Conservation (phyloP, 352 stramenopile genomes). For the Peronospora tabacina region DNA sequence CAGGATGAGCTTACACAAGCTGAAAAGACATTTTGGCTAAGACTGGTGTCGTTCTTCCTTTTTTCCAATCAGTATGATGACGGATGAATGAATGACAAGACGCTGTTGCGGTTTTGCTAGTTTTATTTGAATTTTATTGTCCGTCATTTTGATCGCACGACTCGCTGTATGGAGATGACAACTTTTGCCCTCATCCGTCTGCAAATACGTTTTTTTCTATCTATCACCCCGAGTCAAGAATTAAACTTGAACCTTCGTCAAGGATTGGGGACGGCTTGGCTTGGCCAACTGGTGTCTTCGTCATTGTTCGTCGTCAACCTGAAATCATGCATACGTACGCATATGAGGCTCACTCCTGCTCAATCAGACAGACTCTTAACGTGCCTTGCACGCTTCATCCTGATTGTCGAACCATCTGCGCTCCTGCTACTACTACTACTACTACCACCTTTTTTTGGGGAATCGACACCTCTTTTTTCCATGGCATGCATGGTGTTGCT, state of each 20-base stretch:
- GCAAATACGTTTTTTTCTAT: conserved; percentile 32
- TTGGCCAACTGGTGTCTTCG: conserved; percentile 8
- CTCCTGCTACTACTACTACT: conserved; percentile 16
- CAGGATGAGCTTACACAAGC: conserved; percentile 25
- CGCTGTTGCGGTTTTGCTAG: conserved; percentile 21
- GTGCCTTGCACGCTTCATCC: conserved; percentile 11
- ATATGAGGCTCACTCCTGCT: conserved; percentile 12
- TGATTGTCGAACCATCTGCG: conserved; percentile 15
- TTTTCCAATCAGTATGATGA: conserved; percentile 27
- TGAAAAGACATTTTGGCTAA: conserved; percentile 49
- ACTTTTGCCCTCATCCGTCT: conserved; percentile 3
- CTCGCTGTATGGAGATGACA: conserved; percentile 6
- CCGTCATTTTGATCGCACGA: conserved; percentile 12
- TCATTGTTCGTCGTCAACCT: conserved; percentile 16
- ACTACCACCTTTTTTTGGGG: conserved; percentile 28
- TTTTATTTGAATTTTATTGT: conserved; percentile 36
- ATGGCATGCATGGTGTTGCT: conserved; percentile 26
- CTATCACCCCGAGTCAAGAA: conserved; percentile 22
- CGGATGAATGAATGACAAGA: conserved; percentile 10
- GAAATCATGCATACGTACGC: conserved; percentile 16
- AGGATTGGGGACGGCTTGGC: conserved; percentile 6
- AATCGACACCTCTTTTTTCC: conserved; percentile 30
- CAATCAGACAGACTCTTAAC: conserved; percentile 14
- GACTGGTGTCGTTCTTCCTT: conserved; percentile 55
- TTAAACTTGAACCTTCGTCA: conserved; percentile 11